A percentile compares a stretch with the other conserved stretches of the same genome.
These are phyloP conservation scores for Cnidoscolus chayamansa DNA, from an alignment of 441 rosid species.

Conservation along the genomic window DNA sequence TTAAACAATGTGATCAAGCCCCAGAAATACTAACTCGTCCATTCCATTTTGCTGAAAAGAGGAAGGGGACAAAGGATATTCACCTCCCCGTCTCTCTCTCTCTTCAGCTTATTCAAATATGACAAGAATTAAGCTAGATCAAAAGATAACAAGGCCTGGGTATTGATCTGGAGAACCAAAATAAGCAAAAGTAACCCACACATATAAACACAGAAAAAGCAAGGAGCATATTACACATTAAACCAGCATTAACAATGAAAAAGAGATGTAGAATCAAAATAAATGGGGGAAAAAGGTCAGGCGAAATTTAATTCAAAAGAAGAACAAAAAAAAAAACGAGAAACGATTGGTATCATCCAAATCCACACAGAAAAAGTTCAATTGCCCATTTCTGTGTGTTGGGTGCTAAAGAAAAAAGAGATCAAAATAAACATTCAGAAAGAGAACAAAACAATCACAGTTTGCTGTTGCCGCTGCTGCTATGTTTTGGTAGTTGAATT, in stretches of 20 bases:
- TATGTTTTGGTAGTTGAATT: conserved; percentile 22
- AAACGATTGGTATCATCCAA: conserved; percentile 8
- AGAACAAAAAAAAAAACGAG: background rate
- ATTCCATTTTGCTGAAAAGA: background rate
- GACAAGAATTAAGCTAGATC: conserved; percentile 32
- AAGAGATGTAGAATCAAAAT: background rate
- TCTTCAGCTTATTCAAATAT: conserved; percentile 18
- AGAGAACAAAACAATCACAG: conserved; percentile 22
- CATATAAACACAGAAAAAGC: conserved; percentile 4
- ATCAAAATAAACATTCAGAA: conserved; percentile 8
- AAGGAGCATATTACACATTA: conserved; percentile 8
- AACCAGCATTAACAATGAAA: background rate
- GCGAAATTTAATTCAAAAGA: background rate
- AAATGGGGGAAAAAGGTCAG: background rate
- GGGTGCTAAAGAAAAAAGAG: conserved; percentile 10
- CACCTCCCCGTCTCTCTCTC: background rate
- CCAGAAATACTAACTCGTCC: background rate
- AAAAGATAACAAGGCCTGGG: conserved; percentile 41
- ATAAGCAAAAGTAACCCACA: conserved; percentile 22
- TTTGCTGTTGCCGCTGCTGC: conserved; percentile 13
- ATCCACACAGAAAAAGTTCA: conserved; percentile 28
- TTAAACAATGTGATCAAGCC: conserved; percentile 1
- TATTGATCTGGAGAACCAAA: conserved; percentile 38
- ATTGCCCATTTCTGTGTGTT: conserved; percentile 16
- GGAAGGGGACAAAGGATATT: background rate